These are phyloP conservation scores for Clarireedia sp. DNA, from an alignment of 2,329 filamentous ascomycete genomes.

Conservation along the genomic window DNA sequence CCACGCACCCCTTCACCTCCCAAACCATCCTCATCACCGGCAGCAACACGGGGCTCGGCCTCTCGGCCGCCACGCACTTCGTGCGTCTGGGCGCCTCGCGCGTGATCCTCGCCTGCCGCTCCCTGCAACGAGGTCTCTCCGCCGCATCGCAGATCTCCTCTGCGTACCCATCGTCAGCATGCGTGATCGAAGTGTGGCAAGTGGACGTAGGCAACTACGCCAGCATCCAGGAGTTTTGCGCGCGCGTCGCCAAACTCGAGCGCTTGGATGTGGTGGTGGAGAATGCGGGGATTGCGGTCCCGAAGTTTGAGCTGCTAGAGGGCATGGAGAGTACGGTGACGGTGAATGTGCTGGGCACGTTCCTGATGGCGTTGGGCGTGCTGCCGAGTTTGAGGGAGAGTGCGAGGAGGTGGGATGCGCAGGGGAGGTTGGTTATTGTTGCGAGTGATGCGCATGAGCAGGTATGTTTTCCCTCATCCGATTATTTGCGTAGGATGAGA, in stretches of 20 bases:
- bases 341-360: conserved; percentile 29
- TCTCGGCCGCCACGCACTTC: conserved; percentile 37
- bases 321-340: conserved; percentile 24
- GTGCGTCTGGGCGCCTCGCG: conserved; percentile 17
- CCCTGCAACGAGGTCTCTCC: conserved; percentile 14
- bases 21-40: conserved; percentile 41
- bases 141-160: conserved; percentile 2
- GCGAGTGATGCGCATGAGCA: conserved; percentile 24
- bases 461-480: conserved; percentile 6
- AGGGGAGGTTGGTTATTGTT: conserved; percentile 22
- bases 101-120: conserved; percentile 26
- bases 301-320: conserved; percentile 17
- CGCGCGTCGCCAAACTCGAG: conserved; percentile 30
- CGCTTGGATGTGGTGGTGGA: conserved; percentile 39
- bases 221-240: conserved; percentile 38
- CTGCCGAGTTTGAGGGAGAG: conserved; percentile 23
- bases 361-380: conserved; percentile 27
- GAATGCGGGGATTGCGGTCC: conserved; percentile 28
- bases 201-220: conserved; percentile 42
- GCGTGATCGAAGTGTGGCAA: conserved; percentile 37
- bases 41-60: conserved; percentile 41
- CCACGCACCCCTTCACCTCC: conserved; percentile 16
- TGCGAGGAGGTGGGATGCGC: conserved; percentile 15
- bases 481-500: background rate
- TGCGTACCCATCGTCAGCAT: conserved; percentile 7